phyloP scores from a whole-genome alignment of 2,329 filamentous ascomycete genomes.

The Colletotrichum lupini region DNA sequence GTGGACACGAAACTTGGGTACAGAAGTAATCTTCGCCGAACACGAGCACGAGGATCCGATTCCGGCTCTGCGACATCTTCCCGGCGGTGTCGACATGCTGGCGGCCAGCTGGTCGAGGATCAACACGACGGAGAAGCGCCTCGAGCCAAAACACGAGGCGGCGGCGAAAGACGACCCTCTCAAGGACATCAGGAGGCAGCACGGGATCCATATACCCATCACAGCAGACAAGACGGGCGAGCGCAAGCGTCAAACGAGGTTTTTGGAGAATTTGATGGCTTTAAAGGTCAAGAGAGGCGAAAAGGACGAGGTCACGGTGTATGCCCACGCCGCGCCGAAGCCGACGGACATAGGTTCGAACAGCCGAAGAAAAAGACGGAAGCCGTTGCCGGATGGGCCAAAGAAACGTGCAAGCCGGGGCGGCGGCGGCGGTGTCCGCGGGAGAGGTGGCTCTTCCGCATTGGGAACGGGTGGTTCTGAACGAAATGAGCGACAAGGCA shows the following conservation, averaged over 20 bases:
- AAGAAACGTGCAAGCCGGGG: conserved; percentile 28
- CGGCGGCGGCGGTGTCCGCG: conserved; percentile 29
- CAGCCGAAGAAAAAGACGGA: conserved; percentile 38
- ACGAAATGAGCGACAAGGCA: neutral
- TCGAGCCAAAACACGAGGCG: conserved; percentile 58
- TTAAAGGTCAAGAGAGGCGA: conserved; percentile 74
- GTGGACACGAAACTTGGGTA: conserved; percentile 88
- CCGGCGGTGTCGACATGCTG: conserved; percentile 75
- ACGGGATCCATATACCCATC: conserved; percentile 56
- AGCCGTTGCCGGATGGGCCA: conserved; percentile 22
- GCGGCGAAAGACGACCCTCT: conserved; percentile 47
- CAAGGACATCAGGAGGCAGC: conserved; percentile 53
- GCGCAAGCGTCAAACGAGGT: conserved; percentile 62
- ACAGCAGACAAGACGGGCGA: conserved; percentile 60
- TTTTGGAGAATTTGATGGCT: conserved; percentile 73
- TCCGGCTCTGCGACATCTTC: conserved; percentile 61
- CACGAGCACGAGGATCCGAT: conserved; percentile 54
- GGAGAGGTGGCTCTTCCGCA: neutral
- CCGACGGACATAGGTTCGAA: conserved; percentile 38
- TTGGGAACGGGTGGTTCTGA: neutral
- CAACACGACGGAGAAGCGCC: conserved; percentile 71
- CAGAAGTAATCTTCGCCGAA: conserved; percentile 78
- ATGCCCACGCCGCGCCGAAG: conserved; percentile 56
- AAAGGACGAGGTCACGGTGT: conserved; percentile 72
- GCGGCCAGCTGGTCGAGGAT: conserved; percentile 78